Conservation (phyloP, 2,329 filamentous ascomycete species). For the Pseudogymnoascus sp. region DNA sequence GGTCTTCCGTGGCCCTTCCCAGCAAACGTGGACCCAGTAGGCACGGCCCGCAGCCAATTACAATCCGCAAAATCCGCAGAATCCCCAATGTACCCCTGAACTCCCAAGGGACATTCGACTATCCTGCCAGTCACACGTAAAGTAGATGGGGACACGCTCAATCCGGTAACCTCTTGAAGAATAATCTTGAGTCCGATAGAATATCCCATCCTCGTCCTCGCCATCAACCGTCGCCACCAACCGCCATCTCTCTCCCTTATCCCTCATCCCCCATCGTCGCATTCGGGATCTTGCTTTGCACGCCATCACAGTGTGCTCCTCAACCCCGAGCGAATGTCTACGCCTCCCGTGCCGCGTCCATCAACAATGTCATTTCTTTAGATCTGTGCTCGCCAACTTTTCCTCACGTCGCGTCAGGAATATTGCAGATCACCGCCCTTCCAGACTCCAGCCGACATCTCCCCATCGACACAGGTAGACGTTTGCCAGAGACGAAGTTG, state of each 20-base stretch:
- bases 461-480: slow-evolving; percentile 13
- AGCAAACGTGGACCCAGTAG: neutral
- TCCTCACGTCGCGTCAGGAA: slow-evolving; percentile 11
- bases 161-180: neutral
- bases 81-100: slow-evolving; percentile 4
- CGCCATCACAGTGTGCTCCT: slow-evolving; percentile 18
- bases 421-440: slow-evolving; percentile 7
- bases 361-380: slow-evolving; percentile 27
- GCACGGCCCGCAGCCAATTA: neutral
- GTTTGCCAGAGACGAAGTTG: slow-evolving; percentile 37
- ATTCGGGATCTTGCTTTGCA: slow-evolving; percentile 11
- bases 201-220: neutral
- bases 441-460: slow-evolving; percentile 8
- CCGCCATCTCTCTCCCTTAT: neutral
- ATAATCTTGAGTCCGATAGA: neutral
- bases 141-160: slow-evolving; percentile 1
- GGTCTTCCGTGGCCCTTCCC: neutral
- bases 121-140: slow-evolving; percentile 6
- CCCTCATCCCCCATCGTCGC: neutral
- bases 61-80: neutral
- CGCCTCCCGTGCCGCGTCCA: slow-evolving; percentile 14
- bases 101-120: neutral
- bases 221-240: neutral
- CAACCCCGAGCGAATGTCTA: slow-evolving; percentile 22
- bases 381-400: slow-evolving; percentile 11